phyloP scores from a whole-genome alignment of 148 eudicot species.

The Silene uniflora region DNA sequence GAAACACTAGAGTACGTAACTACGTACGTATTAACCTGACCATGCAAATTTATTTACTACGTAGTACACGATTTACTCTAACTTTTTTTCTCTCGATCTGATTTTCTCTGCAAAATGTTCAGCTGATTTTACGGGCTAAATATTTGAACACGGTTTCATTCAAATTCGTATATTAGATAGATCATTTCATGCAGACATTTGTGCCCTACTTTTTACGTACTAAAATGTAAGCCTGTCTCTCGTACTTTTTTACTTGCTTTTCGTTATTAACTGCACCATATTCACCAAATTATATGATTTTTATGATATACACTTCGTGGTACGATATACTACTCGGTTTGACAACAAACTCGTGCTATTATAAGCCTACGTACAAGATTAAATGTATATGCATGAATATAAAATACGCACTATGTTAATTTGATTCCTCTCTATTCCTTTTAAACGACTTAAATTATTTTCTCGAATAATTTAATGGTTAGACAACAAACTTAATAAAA shows the following conservation, averaged over 20 bases:
- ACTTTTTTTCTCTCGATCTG: background rate
- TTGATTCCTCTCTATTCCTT: too few relatives aligned
- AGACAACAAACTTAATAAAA: too few relatives aligned
- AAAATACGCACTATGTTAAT: too few relatives aligned
- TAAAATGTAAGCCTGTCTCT: background rate
- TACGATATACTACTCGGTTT: background rate
- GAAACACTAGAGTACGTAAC: background rate
- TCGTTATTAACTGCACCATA: background rate
- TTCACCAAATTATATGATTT: background rate
- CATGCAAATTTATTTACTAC: slow-evolving; percentile 7
- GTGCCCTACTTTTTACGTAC: slow-evolving; percentile 11
- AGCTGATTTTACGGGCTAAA: slow-evolving; percentile 27
- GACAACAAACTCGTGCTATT: background rate
- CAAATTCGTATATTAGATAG: background rate
- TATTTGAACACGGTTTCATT: background rate
- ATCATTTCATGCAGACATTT: slow-evolving; percentile 18
- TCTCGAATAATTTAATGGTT: too few relatives aligned
- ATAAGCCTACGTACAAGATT: too few relatives aligned
- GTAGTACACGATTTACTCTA: slow-evolving; percentile 1
- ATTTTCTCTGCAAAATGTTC: slow-evolving; percentile 7
- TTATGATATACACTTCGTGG: background rate
- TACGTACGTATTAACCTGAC: background rate
- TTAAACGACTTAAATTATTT: too few relatives aligned
- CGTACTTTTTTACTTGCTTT: background rate
- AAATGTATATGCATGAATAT: too few relatives aligned